A percentile compares a stretch with the other conserved stretches of the same genome.
Evolutionary conservation across 495 filamentous ascomycete species (phyloP).

Genomic region (Poronia punctata): DNA sequence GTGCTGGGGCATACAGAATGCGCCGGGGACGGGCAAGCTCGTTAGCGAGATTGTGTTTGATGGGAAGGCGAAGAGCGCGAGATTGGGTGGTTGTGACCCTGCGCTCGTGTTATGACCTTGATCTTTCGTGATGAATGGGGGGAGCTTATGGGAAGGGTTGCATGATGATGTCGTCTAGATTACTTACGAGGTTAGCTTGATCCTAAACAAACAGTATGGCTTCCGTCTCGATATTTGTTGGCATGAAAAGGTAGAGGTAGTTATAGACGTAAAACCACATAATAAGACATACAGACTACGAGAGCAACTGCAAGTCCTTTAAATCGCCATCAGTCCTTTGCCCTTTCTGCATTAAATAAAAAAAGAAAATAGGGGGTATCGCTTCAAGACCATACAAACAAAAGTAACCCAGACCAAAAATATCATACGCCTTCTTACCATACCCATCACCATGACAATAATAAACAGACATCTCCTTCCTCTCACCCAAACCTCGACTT

Average conservation of each 20-base stretch:
- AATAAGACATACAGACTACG: too few species aligned
- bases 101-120: conserved; percentile 15
- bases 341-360: too few species aligned
- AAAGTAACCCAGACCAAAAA: not conserved
- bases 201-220: too few species aligned
- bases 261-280: too few species aligned
- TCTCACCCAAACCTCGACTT: conserved; percentile 48
- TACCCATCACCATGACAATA: not conserved
- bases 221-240: too few species aligned
- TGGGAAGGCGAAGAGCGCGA: conserved; percentile 62
- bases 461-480: not conserved
- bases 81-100: conserved; percentile 25
- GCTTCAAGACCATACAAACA: not conserved
- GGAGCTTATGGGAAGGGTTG: conserved; percentile 7
- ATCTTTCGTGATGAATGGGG: conserved; percentile 10
- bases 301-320: too few species aligned
- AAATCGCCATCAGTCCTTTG: too few species aligned
- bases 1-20: conserved; percentile 91
- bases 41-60: conserved; percentile 75
- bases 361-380: too few species aligned
- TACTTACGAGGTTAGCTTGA: too few species aligned
- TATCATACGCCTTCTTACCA: not conserved
- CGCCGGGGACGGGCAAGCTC: conserved; percentile 72
- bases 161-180: too few species aligned
- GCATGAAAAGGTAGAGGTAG: too few species aligned